A percentile compares a stretch with the other conserved stretches of the same genome.
Evolutionary conservation across 371 early-diverging fungal genomes (phyloP).

Genomic region (Syncephalis plumigaleata): DNA sequence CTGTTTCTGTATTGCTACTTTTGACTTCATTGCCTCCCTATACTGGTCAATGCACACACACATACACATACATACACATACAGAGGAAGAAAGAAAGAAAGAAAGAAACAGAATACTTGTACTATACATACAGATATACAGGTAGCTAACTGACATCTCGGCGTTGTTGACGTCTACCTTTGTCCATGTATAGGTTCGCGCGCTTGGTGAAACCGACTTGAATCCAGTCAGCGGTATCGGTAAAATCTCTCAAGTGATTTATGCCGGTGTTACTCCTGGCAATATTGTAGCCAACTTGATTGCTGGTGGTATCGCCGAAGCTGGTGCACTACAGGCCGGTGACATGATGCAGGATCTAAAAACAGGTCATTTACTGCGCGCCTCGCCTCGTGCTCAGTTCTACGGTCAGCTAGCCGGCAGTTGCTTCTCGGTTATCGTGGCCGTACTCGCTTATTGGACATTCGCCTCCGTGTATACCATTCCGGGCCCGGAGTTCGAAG

Average conservation of each 20-base stretch:
- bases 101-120: too few species aligned
- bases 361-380: constrained; percentile 64
- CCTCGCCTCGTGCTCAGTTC: constrained; percentile 73
- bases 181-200: constrained; percentile 27
- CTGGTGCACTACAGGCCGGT: constrained; percentile 46
- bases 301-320: constrained; percentile 74
- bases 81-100: too few species aligned
- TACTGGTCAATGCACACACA: too few species aligned
- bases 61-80: too few species aligned
- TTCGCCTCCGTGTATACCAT: constrained; percentile 53
- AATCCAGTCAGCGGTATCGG: constrained; percentile 74
- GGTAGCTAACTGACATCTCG: too few species aligned
- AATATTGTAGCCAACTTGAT: constrained; percentile 61
- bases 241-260: constrained; percentile 69
- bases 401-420: constrained; percentile 71
- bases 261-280: constrained; percentile 53
- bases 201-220: constrained; percentile 65
- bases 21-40: too few species aligned
- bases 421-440: constrained; percentile 41
- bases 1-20: too few species aligned
- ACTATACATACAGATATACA: too few species aligned
- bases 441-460: constrained; percentile 47
- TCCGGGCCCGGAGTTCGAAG: constrained; percentile 53
- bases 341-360: constrained; percentile 30
- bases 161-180: constrained; percentile 29